Conservation (phyloP, 2,329 filamentous ascomycete genomes). For the Immersiporthe knoxdaviesiana region DNA sequence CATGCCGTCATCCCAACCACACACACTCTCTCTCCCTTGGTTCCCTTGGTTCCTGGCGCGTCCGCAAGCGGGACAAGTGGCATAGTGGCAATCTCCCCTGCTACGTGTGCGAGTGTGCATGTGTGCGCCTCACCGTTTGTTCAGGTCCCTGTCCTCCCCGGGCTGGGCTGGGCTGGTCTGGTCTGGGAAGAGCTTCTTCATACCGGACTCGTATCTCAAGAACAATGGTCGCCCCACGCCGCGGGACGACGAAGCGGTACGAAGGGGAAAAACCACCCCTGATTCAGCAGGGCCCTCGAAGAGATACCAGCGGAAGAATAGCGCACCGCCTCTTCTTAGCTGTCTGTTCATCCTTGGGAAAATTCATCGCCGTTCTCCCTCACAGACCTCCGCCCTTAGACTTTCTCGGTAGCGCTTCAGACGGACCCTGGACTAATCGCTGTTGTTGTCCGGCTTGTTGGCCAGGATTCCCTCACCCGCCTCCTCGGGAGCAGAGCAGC, state of each 20-base stretch:
- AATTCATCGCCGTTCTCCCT: conserved; percentile 12
- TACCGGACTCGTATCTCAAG: conserved; percentile 4
- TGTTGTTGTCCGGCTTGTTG: conserved; percentile 1
- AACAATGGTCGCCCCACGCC: background rate
- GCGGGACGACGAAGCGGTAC: conserved; percentile 9
- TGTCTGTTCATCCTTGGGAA: conserved; percentile 12
- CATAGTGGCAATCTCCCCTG: background rate
- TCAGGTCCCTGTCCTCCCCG: conserved; percentile 5
- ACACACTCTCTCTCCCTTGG: background rate
- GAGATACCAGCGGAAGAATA: background rate
- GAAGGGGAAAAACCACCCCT: conserved; percentile 11
- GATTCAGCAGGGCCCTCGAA: conserved; percentile 7
- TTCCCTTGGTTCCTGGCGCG: background rate
- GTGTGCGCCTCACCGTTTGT: background rate
- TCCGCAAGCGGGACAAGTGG: background rate
- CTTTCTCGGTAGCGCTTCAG: conserved; percentile 22
- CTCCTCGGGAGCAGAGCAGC: conserved; percentile 9
- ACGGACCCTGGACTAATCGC: conserved; percentile 22
- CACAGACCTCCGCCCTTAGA: conserved; percentile 25
- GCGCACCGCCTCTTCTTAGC: conserved; percentile 13
- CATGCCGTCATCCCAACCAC: conserved; percentile 12
- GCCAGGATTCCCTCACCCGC: conserved; percentile 12
- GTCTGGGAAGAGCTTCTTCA: background rate
- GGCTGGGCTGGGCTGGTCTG: background rate
- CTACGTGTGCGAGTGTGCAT: background rate